Conservation (phyloP, 257 asterid species). For the Nicotiana noctiflora region DNA sequence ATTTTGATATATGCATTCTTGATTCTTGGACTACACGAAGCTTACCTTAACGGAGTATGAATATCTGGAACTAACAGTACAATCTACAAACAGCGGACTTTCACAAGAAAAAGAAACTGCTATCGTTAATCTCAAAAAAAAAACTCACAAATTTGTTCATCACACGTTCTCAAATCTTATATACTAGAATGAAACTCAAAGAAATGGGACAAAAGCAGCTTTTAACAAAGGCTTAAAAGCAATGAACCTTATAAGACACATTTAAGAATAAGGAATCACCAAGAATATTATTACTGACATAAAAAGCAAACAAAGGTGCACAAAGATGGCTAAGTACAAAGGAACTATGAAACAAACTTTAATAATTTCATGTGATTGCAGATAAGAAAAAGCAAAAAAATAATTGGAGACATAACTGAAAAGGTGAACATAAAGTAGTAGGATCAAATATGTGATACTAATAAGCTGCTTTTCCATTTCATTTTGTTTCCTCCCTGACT, state of each 20-base stretch:
- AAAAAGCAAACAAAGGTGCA: neutral
- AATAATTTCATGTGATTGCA: neutral
- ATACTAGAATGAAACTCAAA: neutral
- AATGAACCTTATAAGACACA: neutral
- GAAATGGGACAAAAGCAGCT: neutral
- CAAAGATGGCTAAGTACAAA: slow-evolving; percentile 4
- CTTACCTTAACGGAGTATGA: neutral
- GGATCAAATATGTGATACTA: neutral
- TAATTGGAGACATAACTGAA: slow-evolving; percentile 1
- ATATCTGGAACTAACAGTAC: neutral
- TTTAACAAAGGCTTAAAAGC: slow-evolving; percentile 6
- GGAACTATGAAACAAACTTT: slow-evolving; percentile 6
- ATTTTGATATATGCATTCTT: neutral
- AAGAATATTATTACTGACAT: slow-evolving; percentile 9
- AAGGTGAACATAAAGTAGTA: neutral
- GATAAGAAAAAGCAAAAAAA: neutral
- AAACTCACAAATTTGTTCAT: neutral
- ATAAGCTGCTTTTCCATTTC: neutral
- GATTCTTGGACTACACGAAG: neutral
- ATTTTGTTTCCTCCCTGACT: neutral
- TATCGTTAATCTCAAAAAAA: neutral
- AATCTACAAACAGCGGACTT: neutral
- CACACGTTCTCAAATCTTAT: neutral
- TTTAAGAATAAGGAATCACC: neutral
- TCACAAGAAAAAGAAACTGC: neutral